These are phyloP conservation scores for Leptographium flavum DNA, from an alignment of 2,329 filamentous ascomycete genomes.

Conservation along the genomic window DNA sequence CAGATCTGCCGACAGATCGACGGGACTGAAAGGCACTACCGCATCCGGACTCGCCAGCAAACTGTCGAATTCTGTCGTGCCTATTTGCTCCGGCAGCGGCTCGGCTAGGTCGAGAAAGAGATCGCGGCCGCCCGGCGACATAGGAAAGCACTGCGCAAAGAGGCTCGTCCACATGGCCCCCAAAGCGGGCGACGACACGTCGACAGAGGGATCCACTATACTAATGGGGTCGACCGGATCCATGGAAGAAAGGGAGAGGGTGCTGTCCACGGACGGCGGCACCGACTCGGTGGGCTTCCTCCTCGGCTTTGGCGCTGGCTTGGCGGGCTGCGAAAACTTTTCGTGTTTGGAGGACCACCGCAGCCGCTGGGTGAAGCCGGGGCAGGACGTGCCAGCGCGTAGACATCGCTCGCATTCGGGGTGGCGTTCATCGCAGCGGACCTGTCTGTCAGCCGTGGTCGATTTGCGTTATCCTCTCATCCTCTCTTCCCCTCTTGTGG, in stretches of 20 bases:
- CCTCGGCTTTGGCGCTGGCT: not conserved
- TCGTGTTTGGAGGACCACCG: conserved; percentile 34
- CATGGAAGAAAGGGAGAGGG: too few species aligned
- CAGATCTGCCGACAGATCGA: not conserved
- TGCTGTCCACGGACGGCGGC: too few species aligned
- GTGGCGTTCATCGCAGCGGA: conserved; percentile 10
- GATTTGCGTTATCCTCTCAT: too few species aligned
- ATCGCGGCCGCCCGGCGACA: not conserved
- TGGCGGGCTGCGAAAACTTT: conserved; percentile 11
- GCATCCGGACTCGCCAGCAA: too few species aligned
- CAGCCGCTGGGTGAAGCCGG: conserved; percentile 29
- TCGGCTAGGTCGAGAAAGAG: not conserved
- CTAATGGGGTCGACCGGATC: too few species aligned
- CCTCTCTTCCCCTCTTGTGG: too few species aligned
- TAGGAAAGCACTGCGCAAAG: not conserved
- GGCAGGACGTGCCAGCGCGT: conserved; percentile 25
- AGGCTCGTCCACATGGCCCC: not conserved
- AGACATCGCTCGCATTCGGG: conserved; percentile 25
- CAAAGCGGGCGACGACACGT: too few species aligned
- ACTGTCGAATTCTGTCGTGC: too few species aligned
- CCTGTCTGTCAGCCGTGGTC: conserved; percentile 3
- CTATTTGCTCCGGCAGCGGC: not conserved
- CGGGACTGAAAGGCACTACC: not conserved
- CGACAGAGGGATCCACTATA: too few species aligned
- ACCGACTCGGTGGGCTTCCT: too few species aligned